These are phyloP conservation scores for Allomyces macrogynus DNA, from an alignment of 192 early-diverging fungal genomes.

Conservation along the genomic window DNA sequence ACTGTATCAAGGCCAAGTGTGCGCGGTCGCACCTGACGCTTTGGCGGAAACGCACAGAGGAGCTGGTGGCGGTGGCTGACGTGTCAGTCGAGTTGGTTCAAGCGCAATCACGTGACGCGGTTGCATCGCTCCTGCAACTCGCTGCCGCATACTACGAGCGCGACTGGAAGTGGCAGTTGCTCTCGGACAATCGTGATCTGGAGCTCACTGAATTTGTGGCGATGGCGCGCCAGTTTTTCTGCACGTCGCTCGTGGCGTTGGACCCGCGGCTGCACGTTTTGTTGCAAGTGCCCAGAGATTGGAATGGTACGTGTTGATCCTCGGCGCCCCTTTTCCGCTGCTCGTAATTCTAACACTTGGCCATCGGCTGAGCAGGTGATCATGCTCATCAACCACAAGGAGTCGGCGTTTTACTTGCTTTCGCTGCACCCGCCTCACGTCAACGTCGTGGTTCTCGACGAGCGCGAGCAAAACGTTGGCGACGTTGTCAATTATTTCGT, in stretches of 20 bases:
- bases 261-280: not conserved
- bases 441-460: not conserved
- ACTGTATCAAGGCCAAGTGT: too few species aligned
- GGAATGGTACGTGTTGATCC: not conserved
- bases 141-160: not conserved
- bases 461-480: not conserved
- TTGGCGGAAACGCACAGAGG: not conserved
- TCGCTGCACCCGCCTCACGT: not conserved
- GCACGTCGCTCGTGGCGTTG: not conserved
- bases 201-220: not conserved
- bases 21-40: not conserved
- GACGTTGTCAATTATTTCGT: not conserved
- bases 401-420: not conserved
- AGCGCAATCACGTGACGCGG: not conserved
- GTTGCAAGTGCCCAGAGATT: not conserved
- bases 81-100: not conserved
- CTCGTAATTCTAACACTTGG: too few species aligned
- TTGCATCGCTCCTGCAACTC: not conserved
- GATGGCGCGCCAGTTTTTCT: not conserved
- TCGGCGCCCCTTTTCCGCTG: too few species aligned
- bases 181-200: not conserved
- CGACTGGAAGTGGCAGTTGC: not conserved
- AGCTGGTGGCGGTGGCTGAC: not conserved
- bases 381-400: not conserved
- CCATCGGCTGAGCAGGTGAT: too few species aligned